Percentiles rank a stretch among this genome's conserved stretches.
Evolutionary conservation across 2,329 filamentous ascomycete genomes (phyloP).

Genomic region (Sordariomycetes sp.): DNA sequence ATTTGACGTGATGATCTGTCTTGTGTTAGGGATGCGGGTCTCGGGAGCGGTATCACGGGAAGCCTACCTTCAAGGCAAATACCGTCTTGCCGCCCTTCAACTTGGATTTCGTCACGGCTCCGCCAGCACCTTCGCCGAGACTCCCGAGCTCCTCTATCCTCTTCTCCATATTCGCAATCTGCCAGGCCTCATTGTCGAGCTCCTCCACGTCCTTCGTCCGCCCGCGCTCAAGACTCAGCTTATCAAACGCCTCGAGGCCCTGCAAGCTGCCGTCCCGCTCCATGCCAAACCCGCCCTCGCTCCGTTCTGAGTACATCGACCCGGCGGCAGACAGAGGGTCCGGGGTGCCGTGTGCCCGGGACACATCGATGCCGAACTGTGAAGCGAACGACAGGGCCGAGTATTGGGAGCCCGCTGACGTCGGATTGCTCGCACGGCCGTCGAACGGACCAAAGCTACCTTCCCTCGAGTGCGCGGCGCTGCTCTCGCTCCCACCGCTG

Average conservation of each 20-base stretch:
- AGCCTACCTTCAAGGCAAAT: constrained; percentile 82
- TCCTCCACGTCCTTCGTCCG: constrained; percentile 85
- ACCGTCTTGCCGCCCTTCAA: constrained; percentile 87
- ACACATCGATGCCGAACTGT: constrained; percentile 56
- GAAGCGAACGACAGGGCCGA: constrained; percentile 73
- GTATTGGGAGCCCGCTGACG: constrained; percentile 79
- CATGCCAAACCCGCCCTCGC: constrained; percentile 66
- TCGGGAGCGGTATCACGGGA: background rate
- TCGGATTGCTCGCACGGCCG: constrained; percentile 67
- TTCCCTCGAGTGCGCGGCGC: constrained; percentile 67
- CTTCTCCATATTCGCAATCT: constrained; percentile 80
- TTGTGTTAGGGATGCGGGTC: background rate
- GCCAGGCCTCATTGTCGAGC: constrained; percentile 89
- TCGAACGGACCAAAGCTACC: constrained; percentile 75
- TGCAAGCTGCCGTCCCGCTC: constrained; percentile 69
- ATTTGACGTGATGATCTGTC: constrained; percentile 91
- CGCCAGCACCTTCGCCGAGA: constrained; percentile 88
- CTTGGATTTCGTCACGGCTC: constrained; percentile 84
- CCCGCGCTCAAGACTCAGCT: constrained; percentile 72
- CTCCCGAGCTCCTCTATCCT: constrained; percentile 82
- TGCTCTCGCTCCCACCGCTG: constrained; percentile 70
- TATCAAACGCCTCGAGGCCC: constrained; percentile 66
- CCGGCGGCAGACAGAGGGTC: constrained; percentile 85
- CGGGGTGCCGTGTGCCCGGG: constrained; percentile 56
- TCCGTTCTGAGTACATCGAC: constrained; percentile 72